phyloP scores from a whole-genome alignment of 1,284 basidiomycete species.

The Termitomyces sp. region DNA sequence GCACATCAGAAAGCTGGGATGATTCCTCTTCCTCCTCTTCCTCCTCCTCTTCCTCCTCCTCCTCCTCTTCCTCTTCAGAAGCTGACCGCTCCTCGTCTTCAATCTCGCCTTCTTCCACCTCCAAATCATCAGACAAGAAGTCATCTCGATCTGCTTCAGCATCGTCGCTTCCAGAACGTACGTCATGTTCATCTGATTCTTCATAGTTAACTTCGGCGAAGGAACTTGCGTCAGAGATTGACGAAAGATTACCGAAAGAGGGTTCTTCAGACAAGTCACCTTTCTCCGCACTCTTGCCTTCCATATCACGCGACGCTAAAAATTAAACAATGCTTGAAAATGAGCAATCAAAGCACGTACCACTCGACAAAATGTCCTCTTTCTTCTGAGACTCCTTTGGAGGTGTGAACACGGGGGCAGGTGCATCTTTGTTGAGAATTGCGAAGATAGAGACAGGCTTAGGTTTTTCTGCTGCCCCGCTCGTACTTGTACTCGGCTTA shows the following conservation, averaged over 20 bases:
- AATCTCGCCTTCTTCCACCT: slow-evolving; percentile 11
- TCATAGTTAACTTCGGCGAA: slow-evolving; percentile 32
- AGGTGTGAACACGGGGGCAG: slow-evolving; percentile 9
- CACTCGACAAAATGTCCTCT: slow-evolving; percentile 7
- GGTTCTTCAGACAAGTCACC: slow-evolving; percentile 19
- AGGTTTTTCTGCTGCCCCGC: slow-evolving; percentile 12
- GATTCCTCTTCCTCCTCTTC: slow-evolving; percentile 22
- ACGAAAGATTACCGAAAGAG: slow-evolving; percentile 28
- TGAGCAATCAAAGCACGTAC: slow-evolving; percentile 1
- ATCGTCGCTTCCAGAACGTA: slow-evolving; percentile 19
- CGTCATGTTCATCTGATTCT: slow-evolving; percentile 14
- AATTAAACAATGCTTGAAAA: background rate
- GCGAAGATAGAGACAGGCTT: slow-evolving; percentile 14
- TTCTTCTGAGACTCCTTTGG: slow-evolving; percentile 3
- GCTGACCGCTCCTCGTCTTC: slow-evolving; percentile 17
- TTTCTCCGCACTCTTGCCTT: slow-evolving; percentile 8
- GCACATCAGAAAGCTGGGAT: slow-evolving; percentile 15
- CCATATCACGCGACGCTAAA: background rate
- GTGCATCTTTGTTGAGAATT: background rate
- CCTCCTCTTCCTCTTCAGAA: slow-evolving; percentile 4
- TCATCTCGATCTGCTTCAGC: slow-evolving; percentile 15
- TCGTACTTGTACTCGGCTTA: slow-evolving; percentile 14
- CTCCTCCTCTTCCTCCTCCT: slow-evolving; percentile 16
- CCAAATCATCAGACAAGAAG: slow-evolving; percentile 11
- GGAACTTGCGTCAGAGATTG: slow-evolving; percentile 32